Percentiles rank a stretch among this genome's conserved stretches.
Evolutionary conservation across 176 grass and related monocot species (phyloP).

Genomic region (Musa beccarii): DNA sequence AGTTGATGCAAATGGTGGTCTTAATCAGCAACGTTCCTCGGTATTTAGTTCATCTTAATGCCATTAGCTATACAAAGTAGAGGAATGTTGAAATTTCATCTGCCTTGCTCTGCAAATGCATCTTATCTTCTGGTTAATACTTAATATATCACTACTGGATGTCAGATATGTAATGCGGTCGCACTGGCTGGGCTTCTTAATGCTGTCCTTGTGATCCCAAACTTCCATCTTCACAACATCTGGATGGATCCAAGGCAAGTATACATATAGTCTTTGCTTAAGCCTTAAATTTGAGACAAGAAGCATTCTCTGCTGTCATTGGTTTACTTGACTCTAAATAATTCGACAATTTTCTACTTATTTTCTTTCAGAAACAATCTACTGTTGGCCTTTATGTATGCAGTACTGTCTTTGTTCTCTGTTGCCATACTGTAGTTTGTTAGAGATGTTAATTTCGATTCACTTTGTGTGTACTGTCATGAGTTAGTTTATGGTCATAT

Average conservation of each 20-base stretch:
- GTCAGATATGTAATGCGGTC: slow-evolving; percentile 20
- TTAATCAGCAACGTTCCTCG: slow-evolving; percentile 22
- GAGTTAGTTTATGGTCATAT: background rate
- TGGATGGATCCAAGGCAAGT: slow-evolving; percentile 22
- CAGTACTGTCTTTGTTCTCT: background rate
- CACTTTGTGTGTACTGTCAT: background rate
- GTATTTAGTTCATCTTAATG: background rate
- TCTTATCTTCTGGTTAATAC: background rate
- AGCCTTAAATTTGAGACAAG: background rate
- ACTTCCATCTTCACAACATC: slow-evolving; percentile 19
- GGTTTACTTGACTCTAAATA: background rate
- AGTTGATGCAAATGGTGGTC: slow-evolving; percentile 24
- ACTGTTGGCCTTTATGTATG: background rate
- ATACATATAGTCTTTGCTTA: background rate
- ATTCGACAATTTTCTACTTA: background rate
- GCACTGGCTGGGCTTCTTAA: slow-evolving; percentile 17
- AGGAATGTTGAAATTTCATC: too few species aligned
- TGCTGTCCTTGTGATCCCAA: slow-evolving; percentile 7
- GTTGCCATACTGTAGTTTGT: background rate
- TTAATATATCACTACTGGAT: background rate
- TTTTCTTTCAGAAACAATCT: background rate
- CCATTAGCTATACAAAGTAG: too few species aligned
- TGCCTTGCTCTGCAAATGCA: too few species aligned
- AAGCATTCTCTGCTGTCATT: background rate
- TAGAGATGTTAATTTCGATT: background rate